A percentile compares a stretch with the other conserved stretches of the same genome.
Conservation (phyloP, 2,329 filamentous ascomycete species). For the Sphaerulina populicola region DNA sequence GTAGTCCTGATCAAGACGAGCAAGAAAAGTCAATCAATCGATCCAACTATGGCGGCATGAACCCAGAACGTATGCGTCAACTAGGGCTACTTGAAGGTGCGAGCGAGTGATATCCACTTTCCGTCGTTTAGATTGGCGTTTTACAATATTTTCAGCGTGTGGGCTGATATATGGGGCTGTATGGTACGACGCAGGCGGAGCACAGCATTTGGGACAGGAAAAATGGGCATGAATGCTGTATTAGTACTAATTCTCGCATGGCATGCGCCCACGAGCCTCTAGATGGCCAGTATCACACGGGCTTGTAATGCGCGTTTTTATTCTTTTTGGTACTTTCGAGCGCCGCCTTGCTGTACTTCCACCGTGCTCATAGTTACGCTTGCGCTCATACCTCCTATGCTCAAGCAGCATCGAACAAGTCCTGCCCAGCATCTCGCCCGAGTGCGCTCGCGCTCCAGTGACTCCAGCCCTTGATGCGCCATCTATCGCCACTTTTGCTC, state of each 20-base stretch:
- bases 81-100: slow-evolving; percentile 27
- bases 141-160: slow-evolving; percentile 1
- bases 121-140: slow-evolving; percentile 1
- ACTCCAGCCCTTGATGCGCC: slow-evolving; percentile 49
- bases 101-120: slow-evolving; percentile 13
- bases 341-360: not conserved
- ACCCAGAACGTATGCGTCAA: slow-evolving; percentile 32
- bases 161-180: not conserved
- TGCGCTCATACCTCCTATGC: not conserved
- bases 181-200: not conserved
- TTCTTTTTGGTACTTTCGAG: too few species aligned
- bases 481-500: slow-evolving; percentile 41
- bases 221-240: slow-evolving; percentile 19
- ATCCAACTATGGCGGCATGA: slow-evolving; percentile 30
- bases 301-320: not conserved
- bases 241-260: slow-evolving; percentile 10
- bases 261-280: slow-evolving; percentile 6
- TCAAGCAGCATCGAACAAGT: slow-evolving; percentile 36
- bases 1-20: slow-evolving; percentile 31
- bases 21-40: slow-evolving; percentile 23
- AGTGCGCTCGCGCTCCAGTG: slow-evolving; percentile 57
- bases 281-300: not conserved
- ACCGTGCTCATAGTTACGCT: not conserved
- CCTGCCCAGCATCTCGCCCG: slow-evolving; percentile 43
- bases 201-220: slow-evolving; percentile 6